A percentile compares a stretch with the other conserved stretches of the same genome.
Evolutionary conservation across 495 filamentous ascomycete genomes (phyloP).

Genomic region (Penicillium silybi): DNA sequence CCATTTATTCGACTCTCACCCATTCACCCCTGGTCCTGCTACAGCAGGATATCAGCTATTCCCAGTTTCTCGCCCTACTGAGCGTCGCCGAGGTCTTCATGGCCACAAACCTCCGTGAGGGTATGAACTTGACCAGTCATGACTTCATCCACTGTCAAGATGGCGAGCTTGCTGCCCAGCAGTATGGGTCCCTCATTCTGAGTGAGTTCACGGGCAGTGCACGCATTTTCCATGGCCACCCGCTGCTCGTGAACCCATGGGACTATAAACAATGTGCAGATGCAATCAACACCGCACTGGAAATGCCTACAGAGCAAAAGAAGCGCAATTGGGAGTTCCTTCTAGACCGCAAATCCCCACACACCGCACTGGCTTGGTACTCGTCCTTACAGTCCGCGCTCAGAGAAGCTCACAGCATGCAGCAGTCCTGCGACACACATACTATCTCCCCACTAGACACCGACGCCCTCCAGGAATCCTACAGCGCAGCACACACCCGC

Average conservation of each 20-base stretch:
- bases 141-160: slow-evolving; percentile 88
- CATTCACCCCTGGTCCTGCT: slow-evolving; percentile 83
- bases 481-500: slow-evolving; percentile 53
- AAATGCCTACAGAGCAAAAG: slow-evolving; percentile 70
- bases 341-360: slow-evolving; percentile 62
- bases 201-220: slow-evolving; percentile 92
- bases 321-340: slow-evolving; percentile 65
- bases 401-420: slow-evolving; percentile 60
- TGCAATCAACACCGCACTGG: slow-evolving; percentile 69
- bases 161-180: slow-evolving; percentile 58
- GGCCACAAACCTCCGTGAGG: slow-evolving; percentile 83
- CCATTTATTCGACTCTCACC: slow-evolving; percentile 71
- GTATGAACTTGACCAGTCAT: slow-evolving; percentile 87
- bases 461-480: slow-evolving; percentile 54
- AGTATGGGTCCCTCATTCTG: slow-evolving; percentile 80
- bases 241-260: slow-evolving; percentile 84
- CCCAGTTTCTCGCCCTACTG: slow-evolving; percentile 79
- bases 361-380: slow-evolving; percentile 76
- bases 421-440: slow-evolving; percentile 64
- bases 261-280: slow-evolving; percentile 77
- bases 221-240: slow-evolving; percentile 66
- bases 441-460: slow-evolving; percentile 69
- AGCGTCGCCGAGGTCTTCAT: slow-evolving; percentile 79
- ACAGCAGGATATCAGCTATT: slow-evolving; percentile 83
- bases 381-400: slow-evolving; percentile 55